phyloP scores from a whole-genome alignment of 352 stramenopile genomes.

The Globisporangium heterothallicum region DNA sequence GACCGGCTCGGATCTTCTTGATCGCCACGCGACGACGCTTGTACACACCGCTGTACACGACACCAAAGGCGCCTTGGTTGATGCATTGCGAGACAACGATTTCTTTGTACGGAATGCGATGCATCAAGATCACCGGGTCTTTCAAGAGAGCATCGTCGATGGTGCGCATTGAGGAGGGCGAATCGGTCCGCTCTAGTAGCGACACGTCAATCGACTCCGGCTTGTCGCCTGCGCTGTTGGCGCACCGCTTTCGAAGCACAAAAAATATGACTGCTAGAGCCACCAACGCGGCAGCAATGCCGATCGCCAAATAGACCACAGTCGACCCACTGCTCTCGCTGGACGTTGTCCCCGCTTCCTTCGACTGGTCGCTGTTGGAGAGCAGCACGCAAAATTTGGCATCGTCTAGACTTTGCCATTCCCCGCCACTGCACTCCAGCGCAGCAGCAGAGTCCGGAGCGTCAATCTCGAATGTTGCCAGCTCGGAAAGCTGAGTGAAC shows the following conservation, averaged over 20 bases:
- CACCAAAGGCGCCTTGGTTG: conserved; percentile 18
- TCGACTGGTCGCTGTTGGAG: no score
- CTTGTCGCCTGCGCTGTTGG: neutral
- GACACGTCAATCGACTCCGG: conserved; percentile 2
- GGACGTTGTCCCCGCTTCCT: no score
- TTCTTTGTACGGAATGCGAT: conserved; percentile 9
- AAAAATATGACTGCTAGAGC: neutral
- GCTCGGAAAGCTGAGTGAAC: conserved; percentile 8
- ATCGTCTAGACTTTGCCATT: neutral
- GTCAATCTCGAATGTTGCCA: conserved; percentile 9
- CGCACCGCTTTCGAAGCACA: neutral
- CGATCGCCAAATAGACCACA: neutral
- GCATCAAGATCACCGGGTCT: conserved; percentile 15
- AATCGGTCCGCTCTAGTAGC: conserved; percentile 2
- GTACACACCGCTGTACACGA: conserved; percentile 22
- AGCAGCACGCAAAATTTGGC: neutral
- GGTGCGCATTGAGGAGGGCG: conserved; percentile 6
- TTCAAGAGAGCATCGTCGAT: conserved; percentile 10
- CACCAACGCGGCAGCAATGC: neutral
- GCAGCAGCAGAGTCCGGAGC: neutral
- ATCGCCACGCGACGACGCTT: conserved; percentile 15
- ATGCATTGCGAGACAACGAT: conserved; percentile 7
- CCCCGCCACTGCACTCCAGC: neutral
- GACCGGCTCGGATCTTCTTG: conserved; percentile 19
- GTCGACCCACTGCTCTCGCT: neutral